Evolutionary conservation across 2,329 filamentous ascomycete species (phyloP), one percentile per base, ranked within the genome.

Genomic region (Triangularia verruculosa): DNA sequence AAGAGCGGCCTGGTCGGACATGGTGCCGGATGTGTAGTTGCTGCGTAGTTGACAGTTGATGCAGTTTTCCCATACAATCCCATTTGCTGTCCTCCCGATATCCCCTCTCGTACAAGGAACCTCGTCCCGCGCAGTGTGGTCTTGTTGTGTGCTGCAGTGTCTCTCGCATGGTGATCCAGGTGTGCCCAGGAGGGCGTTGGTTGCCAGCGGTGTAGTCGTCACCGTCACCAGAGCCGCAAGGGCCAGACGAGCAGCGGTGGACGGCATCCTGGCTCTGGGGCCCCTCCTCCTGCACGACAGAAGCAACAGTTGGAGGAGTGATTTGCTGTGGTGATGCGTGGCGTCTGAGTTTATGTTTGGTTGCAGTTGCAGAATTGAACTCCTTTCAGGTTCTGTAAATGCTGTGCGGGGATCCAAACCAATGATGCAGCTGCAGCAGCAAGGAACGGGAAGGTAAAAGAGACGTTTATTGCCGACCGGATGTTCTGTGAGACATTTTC

Each of bases 101-200:
- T 71, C 71, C 52, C 67, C 66, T 32, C 82, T 76, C 2, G 74
- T 68, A 73, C 84, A 87, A 51, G 79, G 78, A 47, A 86, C 74
- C 66, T 86, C 83, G 60, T 77, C 74, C 3, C 67, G 51, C 1
- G 79, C 75, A 0, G 83, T 86, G 4, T 74, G 68, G 12, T 76
- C 73, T 39, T 83, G 76, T 4, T 82, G 79, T 63, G 86, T 87
- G 71, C 84, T 84, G 72, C 84, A 87, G 32, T 77, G 73, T 25
- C 74, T 72, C 34, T 75, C 73, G 73, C 84, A 87, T 15, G 81
- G 78, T 22, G 84, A 87, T 32, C 74, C 74, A 0, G 76, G 68
- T 0, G 80, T 74, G 52, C 82, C 81, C 30, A 82, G 72, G 24
- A 86, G 66, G 47, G 72, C 74, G 51, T 28, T 17, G 22, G 59